phyloP scores from a whole-genome alignment of 1,139 yeast species.

The Geotrichum macrosporum region DNA sequence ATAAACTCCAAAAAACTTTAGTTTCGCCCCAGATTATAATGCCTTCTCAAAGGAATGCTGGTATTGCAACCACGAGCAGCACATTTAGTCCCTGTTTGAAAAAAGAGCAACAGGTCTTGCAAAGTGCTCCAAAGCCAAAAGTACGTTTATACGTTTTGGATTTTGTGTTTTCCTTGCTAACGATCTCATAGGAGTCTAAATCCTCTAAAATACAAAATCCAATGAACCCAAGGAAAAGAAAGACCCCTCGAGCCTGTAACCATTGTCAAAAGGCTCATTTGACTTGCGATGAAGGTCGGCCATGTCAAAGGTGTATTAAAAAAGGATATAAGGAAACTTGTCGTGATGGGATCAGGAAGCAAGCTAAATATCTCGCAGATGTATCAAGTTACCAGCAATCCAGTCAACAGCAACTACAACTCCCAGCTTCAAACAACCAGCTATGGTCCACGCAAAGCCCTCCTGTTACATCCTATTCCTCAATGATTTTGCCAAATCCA shows the following conservation, averaged over 20 bases:
- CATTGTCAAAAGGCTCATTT: slow-evolving; percentile 88
- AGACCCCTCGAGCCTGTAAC: slow-evolving; percentile 79
- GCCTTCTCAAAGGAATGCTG: too few species aligned
- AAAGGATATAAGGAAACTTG: slow-evolving; percentile 61
- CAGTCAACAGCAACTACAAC: too few species aligned
- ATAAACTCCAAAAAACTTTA: too few species aligned
- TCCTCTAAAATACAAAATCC: slow-evolving; percentile 3
- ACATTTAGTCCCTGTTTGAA: slow-evolving; percentile 12
- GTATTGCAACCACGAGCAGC: slow-evolving; percentile 9
- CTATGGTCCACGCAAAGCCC: neutral
- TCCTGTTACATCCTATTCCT: slow-evolving; percentile 1
- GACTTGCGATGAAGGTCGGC: slow-evolving; percentile 79
- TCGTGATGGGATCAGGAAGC: slow-evolving; percentile 82
- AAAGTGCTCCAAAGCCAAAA: slow-evolving; percentile 8
- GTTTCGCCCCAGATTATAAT: too few species aligned
- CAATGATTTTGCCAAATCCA: slow-evolving; percentile 11
- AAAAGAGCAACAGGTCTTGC: slow-evolving; percentile 7
- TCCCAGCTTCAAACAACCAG: neutral
- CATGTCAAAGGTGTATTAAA: slow-evolving; percentile 71
- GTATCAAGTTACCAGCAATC: neutral
- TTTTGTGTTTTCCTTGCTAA: neutral
- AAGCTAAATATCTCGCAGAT: slow-evolving; percentile 62
- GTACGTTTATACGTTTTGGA: neutral
- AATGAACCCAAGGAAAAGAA: slow-evolving; percentile 35
- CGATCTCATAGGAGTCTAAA: slow-evolving; percentile 2